A percentile compares a stretch with the other conserved stretches of the same genome.
phyloP scores from a whole-genome alignment of 2,329 filamentous ascomycete genomes.

The Microsporum audouinii region DNA sequence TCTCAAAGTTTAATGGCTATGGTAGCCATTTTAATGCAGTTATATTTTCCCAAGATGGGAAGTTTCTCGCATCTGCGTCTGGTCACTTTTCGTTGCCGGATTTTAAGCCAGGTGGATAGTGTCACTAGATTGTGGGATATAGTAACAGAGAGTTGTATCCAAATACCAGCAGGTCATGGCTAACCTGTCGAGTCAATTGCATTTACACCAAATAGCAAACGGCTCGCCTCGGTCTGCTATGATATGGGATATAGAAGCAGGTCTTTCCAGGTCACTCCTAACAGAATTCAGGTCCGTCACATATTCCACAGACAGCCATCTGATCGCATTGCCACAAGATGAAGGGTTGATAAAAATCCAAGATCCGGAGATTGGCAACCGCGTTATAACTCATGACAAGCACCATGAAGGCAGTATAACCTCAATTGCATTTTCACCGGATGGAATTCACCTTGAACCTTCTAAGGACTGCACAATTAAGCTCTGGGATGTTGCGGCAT shows the following conservation, averaged over 20 bases:
- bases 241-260: conserved; percentile 64
- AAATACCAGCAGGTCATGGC: background rate
- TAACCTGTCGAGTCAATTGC: background rate
- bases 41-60: background rate
- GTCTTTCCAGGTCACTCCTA: background rate
- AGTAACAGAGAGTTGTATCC: background rate
- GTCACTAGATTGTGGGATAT: background rate
- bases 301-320: background rate
- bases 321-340: conserved; percentile 51
- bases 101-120: background rate
- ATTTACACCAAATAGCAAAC: conserved; percentile 4
- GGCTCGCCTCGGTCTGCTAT: conserved; percentile 54
- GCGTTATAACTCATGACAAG: background rate
- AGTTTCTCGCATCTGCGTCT: background rate
- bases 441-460: background rate
- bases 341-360: conserved; percentile 89
- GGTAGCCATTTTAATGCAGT: background rate
- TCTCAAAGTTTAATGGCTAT: background rate
- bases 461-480: background rate
- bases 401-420: background rate
- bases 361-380: conserved; percentile 49
- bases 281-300: background rate
- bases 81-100: too few relatives aligned
- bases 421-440: background rate
- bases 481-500: background rate